Base-by-base conservation (phyloP, 1,139 yeast genomes). In the Kurtzmaniella natalensis region DNA sequence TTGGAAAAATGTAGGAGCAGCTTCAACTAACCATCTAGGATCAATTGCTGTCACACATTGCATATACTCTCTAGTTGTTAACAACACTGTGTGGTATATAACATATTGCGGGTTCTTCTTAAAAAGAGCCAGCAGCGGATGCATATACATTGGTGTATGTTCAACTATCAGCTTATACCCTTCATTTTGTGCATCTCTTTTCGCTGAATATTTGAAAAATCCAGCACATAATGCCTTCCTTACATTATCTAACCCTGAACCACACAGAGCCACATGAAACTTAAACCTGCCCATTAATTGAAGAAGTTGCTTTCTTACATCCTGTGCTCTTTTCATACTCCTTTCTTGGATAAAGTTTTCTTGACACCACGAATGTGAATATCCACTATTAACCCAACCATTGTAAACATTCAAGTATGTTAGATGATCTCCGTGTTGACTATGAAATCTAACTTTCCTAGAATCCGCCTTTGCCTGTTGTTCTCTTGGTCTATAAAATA, bases 11-110 rank as follows among this genome's bases (percentile, higher is more conserved):
- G 78, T 78, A 1, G 98, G 96, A 2, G 97, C 97, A 25, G 78
- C 72, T 46, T 84, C 88, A 6, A 81, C 68, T 28, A 92, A 64
- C 96, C 97, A 89, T 43, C 69, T 68, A 0, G 96, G 89, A 37
- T 87, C 94, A 34, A 92, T 80, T 4, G 75, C 69, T 0, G 94
- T 81, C 7, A 81, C 84, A 47, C 87, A 83, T 39, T 87, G 94
- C 96, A 92, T 87, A 55, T 88, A 92, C 62, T 89, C 97, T 50
- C 78, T 79, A 4, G 87, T 72, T 0, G 97, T 92, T 48, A 86
- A 65, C 30, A 89, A 64, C 36, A 92, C 64, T 5, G 94, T 81
- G 51, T 89, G 95, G 51, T 88, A 92, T 2, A 92, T 65, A 34
- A 88, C 94, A 50, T 83, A 84, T 41, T 82, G 88, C 3, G 89